These are phyloP conservation scores for Ulota crispa DNA, from an alignment of 225 moss, liverwort and hornwort genomes.

Conservation along the genomic window DNA sequence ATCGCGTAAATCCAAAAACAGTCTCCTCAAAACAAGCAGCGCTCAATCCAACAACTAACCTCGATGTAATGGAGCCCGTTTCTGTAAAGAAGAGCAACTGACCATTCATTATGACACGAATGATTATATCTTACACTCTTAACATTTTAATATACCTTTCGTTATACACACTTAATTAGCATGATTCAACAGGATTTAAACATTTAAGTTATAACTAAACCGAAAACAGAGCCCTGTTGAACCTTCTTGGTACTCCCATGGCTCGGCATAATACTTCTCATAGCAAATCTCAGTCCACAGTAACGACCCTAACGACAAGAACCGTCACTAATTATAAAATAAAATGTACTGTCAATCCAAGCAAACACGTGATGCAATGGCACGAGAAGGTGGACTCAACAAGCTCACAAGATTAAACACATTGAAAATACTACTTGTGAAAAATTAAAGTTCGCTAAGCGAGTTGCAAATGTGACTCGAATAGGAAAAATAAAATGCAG, in stretches of 20 bases:
- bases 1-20: background rate
- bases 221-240: background rate
- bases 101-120: background rate
- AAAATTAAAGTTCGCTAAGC: background rate
- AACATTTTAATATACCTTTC: too few relatives aligned
- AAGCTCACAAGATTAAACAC: background rate
- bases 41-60: background rate
- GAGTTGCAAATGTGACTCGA: background rate
- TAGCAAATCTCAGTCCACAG: background rate
- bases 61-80: background rate
- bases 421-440: background rate
- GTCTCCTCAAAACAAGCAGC: background rate
- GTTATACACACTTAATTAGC: background rate
- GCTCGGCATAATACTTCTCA: background rate
- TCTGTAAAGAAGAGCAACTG: background rate
- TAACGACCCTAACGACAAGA: background rate
- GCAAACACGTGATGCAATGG: background rate
- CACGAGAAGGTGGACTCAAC: too few relatives aligned
- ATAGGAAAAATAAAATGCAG: too few relatives aligned
- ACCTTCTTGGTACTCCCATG: background rate
- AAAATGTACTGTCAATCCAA: background rate
- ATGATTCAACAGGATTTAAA: background rate
- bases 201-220: background rate
- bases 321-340: background rate
- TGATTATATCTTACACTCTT: too few relatives aligned